Base-by-base conservation (phyloP, 495 filamentous ascomycete genomes). In the Chaetomium tenue region DNA sequence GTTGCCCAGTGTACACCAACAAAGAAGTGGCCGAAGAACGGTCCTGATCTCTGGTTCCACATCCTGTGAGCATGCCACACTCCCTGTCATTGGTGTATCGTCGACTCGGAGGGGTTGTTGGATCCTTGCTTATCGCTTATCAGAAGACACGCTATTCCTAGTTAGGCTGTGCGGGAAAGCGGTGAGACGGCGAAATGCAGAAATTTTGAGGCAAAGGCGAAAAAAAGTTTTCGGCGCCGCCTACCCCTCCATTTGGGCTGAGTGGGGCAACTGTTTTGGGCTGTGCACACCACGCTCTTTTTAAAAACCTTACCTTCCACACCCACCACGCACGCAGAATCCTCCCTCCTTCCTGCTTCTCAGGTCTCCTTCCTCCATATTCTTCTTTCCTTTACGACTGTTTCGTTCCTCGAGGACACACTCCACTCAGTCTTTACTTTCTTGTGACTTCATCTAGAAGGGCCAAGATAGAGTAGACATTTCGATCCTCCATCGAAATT, bases 401-500 rank as follows among this genome's bases (percentile, higher is more conserved):
- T 68, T 65, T 65, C 59, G 66, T 71, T 65, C 63, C 63, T 58
- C 57, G 47, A 60, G 57, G 62, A 59, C 68, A 60, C 68, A 68
- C 73, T 74, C 70, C 70, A 66, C 68, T 70, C 73, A 69, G 71
- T 74, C 73, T 63, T 75, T 65, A 28, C 60, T 62, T 68, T 70
- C 61, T 64, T 68, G 61, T 53, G 63, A 62, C 63, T 68, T 71
- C 65, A 59, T 50, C 16, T 67, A 66, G 66, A 71, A 70, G 73
- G 61, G 74, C 74, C 74, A 74, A 58, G 59, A 72, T 75, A 74
- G 74, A 74, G 74, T 72, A 74, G 66, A 68, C 57, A 52, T 74
- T 75, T 75, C 74, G 74, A 75, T 70, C 58, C 72, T 75, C 74
- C 70, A 74, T 74, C 74, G 72, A 73, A 73, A 73, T 68, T 69